Evolutionary conservation across 805 yeast species (phyloP).

Genomic region (Candida nonsorbophila): DNA sequence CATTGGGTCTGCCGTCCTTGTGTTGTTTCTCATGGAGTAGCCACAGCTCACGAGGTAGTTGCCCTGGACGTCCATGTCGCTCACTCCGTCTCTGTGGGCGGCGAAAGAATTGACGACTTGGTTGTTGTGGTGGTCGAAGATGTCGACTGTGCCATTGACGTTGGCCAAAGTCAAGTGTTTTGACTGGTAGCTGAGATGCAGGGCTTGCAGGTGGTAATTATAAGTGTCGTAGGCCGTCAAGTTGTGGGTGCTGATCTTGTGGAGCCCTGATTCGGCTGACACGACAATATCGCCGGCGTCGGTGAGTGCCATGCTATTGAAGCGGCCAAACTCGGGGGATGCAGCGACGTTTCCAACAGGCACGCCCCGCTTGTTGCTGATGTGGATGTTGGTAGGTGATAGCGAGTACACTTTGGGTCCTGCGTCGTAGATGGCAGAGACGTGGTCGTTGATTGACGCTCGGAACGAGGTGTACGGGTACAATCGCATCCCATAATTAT

Average conservation of each 20-base stretch:
- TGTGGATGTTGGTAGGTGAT: slow-evolving; percentile 23
- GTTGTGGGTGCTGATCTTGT: slow-evolving; percentile 29
- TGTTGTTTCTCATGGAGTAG: slow-evolving; percentile 48
- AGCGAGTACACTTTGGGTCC: slow-evolving; percentile 30
- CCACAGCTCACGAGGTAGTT: slow-evolving; percentile 77
- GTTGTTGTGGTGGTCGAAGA: slow-evolving; percentile 53
- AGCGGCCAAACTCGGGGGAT: slow-evolving; percentile 4
- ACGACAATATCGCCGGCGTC: slow-evolving; percentile 24
- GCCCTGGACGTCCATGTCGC: slow-evolving; percentile 63
- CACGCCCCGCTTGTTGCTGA: slow-evolving; percentile 31
- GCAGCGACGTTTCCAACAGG: slow-evolving; percentile 9
- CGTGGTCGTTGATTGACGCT: slow-evolving; percentile 16
- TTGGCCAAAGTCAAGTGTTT: slow-evolving; percentile 57
- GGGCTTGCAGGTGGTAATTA: slow-evolving; percentile 40
- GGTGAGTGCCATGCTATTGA: slow-evolving; percentile 10
- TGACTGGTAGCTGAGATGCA: slow-evolving; percentile 38
- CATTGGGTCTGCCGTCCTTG: slow-evolving; percentile 59
- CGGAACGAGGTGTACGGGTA: slow-evolving; percentile 34
- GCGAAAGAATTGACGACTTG: slow-evolving; percentile 46
- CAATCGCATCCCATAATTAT: slow-evolving; percentile 10
- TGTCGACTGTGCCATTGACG: slow-evolving; percentile 55
- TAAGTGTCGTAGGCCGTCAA: slow-evolving; percentile 17
- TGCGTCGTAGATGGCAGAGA: slow-evolving; percentile 22
- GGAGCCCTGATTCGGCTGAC: slow-evolving; percentile 16
- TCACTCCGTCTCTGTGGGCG: slow-evolving; percentile 56